Base-by-base conservation (phyloP, 2,329 filamentous ascomycete species). In the Harringtonia lauricola region DNA sequence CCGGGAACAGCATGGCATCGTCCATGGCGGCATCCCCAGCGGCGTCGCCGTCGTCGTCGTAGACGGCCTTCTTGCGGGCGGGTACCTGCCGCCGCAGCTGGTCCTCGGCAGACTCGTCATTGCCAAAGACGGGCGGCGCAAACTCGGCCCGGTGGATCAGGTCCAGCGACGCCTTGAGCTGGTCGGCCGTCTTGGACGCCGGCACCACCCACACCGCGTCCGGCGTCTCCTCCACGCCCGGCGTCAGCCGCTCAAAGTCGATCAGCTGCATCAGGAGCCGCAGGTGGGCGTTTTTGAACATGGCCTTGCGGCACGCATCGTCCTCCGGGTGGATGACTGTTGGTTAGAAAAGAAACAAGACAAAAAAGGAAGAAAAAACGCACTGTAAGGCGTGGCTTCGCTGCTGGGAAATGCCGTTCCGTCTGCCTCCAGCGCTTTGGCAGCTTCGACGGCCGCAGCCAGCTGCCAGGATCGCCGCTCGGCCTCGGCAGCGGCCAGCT, bases 211-310 rank as follows among this genome's bases (percentile, higher is more conserved):
- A 96, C 1, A 71, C 67, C 2, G 84, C 81, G 46, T 90, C 83
- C 1, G 75, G 71, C 4, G 85, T 81, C 55, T 94, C 86, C 35
- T 87, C 81, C 4, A 70, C 54, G 0, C 60, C 61, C 1, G 70
- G 66, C 0, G 64, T 61, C 9, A 72, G 60, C 4, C 81, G 72
- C 54, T 83, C 71, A 48, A 94, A 76, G 1, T 84, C 85, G 17
- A 83, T 70, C 0, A 92, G 70, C 2, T 71, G 81, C 74, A 96
- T 83, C 4, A 98, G 73, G 2, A 96, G 77, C 29, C 89, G 83
- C 2, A 96, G 72, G 55, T 90, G 82, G 10, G 85, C 81, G 60
- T 96, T 94, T 57, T 87, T 94, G 67, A 94, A 94, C 63, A 95
- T 80, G 22, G 86, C 83, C 19, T 72, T 73, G 41, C 80, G 79